A percentile compares a stretch with the other conserved stretches of the same genome.
These are phyloP conservation scores for Diaporthe aspalathi DNA, from an alignment of 2,329 filamentous ascomycete genomes.

Conservation along the genomic window DNA sequence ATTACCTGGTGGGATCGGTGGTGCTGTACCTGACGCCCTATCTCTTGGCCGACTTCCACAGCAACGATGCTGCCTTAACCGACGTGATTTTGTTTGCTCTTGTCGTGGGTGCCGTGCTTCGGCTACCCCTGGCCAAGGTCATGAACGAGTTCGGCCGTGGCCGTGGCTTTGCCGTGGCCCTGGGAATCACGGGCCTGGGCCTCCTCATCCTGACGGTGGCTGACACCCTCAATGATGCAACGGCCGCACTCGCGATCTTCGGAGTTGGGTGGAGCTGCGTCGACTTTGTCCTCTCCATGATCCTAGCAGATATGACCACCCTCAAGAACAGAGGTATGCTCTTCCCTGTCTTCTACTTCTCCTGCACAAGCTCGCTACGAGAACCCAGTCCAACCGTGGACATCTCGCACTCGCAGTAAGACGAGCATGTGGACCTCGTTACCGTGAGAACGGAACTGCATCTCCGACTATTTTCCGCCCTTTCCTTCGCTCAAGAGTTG, in stretches of 20 bases:
- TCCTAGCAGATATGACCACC: conserved; percentile 5
- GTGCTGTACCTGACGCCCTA: background rate
- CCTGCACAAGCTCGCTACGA: background rate
- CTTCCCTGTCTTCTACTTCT: background rate
- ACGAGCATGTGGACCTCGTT: background rate
- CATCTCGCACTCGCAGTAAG: background rate
- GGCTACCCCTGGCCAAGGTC: background rate
- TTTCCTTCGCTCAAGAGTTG: background rate
- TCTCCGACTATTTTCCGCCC: no score
- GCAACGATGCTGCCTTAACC: background rate
- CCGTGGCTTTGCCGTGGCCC: background rate
- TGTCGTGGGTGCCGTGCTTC: background rate
- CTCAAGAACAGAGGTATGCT: conserved; percentile 7
- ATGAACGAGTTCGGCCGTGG: background rate
- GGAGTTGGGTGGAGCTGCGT: background rate
- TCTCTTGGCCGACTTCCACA: background rate
- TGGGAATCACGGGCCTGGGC: background rate
- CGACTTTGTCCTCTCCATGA: background rate
- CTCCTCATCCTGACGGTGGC: background rate
- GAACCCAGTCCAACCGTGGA: background rate
- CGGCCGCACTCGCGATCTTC: background rate
- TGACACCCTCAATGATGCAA: background rate
- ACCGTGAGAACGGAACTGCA: no score
- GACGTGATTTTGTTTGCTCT: background rate
- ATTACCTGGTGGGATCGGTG: background rate